These are phyloP conservation scores for Candida ascalaphidarum DNA, from an alignment of 805 yeast species.

Conservation along the genomic window DNA sequence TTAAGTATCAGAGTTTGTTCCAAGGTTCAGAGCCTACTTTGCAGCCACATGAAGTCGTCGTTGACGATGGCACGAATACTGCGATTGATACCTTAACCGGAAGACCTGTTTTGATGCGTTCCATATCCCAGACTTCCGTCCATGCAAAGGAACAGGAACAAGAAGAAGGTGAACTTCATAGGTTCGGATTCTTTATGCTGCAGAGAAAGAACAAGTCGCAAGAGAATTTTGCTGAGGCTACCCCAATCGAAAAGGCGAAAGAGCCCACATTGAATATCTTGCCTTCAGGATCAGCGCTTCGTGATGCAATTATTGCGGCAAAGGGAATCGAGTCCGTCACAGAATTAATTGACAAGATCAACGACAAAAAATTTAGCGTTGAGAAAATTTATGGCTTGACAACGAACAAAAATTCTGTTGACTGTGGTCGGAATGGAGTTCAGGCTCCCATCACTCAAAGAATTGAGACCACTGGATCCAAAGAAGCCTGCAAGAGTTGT, in stretches of 20 bases:
- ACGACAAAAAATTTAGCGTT: slow-evolving; percentile 41
- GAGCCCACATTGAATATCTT: slow-evolving; percentile 28
- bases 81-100: slow-evolving; percentile 68
- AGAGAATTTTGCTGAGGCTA: slow-evolving; percentile 1
- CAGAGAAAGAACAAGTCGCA: slow-evolving; percentile 33
- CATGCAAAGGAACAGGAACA: slow-evolving; percentile 74
- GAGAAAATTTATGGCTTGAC: slow-evolving; percentile 37
- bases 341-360: slow-evolving; percentile 59
- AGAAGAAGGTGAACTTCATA: slow-evolving; percentile 89
- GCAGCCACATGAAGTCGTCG: slow-evolving; percentile 65
- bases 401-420: no score
- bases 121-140: slow-evolving; percentile 53
- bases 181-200: slow-evolving; percentile 75
- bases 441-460: background rate
- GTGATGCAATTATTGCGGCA: slow-evolving; percentile 61
- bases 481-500: no score
- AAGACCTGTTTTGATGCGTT: slow-evolving; percentile 57
- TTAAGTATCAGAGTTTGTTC: slow-evolving; percentile 12
- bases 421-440: no score
- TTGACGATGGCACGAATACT: slow-evolving; percentile 46
- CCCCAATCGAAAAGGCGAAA: slow-evolving; percentile 4
- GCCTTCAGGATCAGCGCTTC: slow-evolving; percentile 47
- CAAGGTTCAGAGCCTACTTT: slow-evolving; percentile 11
- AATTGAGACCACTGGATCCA: no score
- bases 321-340: slow-evolving; percentile 66